Evolutionary conservation across 177 flowering plant species (phyloP).

Genomic region (Vitis hybrid): DNA sequence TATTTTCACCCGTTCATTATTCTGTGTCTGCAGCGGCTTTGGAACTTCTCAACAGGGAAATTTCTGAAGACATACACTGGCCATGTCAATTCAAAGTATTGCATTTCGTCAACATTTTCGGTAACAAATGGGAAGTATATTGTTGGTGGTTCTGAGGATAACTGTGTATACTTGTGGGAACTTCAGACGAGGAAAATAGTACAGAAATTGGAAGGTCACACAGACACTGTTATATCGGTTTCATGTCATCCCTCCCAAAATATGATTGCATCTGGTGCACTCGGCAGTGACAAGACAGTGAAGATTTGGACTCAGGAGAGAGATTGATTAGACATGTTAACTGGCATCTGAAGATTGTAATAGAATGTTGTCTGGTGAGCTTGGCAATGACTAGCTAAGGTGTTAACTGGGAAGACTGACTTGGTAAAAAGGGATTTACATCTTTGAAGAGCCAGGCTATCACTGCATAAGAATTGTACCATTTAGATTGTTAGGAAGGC

Average conservation of each 20-base stretch:
- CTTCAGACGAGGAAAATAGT: slow-evolving; percentile 75
- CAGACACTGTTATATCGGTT: slow-evolving; percentile 77
- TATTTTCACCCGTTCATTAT: background rate
- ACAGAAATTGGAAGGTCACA: slow-evolving; percentile 92
- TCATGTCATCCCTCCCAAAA: slow-evolving; percentile 82
- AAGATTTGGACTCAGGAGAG: slow-evolving; percentile 74
- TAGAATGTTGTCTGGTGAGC: background rate
- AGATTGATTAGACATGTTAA: slow-evolving; percentile 13
- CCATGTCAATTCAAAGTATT: slow-evolving; percentile 75
- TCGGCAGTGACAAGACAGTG: slow-evolving; percentile 72
- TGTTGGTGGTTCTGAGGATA: slow-evolving; percentile 90
- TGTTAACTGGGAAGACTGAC: background rate
- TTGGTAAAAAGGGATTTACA: too few relatives aligned
- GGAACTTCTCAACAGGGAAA: slow-evolving; percentile 87
- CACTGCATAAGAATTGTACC: too few relatives aligned
- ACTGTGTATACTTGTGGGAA: slow-evolving; percentile 84
- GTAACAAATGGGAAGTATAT: slow-evolving; percentile 83
- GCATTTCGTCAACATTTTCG: slow-evolving; percentile 78
- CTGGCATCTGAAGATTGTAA: background rate
- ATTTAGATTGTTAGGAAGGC: too few relatives aligned
- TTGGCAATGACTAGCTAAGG: background rate
- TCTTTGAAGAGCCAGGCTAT: too few relatives aligned
- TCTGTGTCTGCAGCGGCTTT: slow-evolving; percentile 71
- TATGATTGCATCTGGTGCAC: slow-evolving; percentile 87
- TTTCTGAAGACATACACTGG: slow-evolving; percentile 91